These are phyloP conservation scores for Coprinopsis cinerea DNA, from an alignment of 768 basidiomycete species.

Conservation along the genomic window DNA sequence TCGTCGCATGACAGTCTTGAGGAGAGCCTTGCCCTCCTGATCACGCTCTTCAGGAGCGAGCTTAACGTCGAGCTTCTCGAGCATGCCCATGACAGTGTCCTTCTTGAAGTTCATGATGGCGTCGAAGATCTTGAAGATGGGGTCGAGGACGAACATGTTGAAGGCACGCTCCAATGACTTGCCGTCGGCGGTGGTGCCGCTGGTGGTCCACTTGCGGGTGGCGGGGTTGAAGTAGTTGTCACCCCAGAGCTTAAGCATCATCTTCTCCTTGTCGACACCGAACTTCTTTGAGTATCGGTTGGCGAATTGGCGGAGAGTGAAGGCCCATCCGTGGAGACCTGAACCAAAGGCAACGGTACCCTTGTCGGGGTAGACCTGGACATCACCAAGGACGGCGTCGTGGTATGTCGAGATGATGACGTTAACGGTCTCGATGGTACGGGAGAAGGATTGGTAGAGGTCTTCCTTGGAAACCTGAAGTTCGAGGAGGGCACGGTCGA, in stretches of 20 bases:
- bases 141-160: slow-evolving; percentile 97
- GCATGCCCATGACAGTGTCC: slow-evolving; percentile 73
- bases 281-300: slow-evolving; percentile 95
- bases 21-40: slow-evolving; percentile 89
- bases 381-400: slow-evolving; percentile 90
- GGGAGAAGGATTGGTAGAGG: slow-evolving; percentile 95
- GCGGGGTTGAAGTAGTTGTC: slow-evolving; percentile 99
- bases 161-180: slow-evolving; percentile 97
- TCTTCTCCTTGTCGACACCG: slow-evolving; percentile 97
- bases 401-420: slow-evolving; percentile 98
- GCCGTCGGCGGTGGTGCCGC: slow-evolving; percentile 66
- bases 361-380: slow-evolving; percentile 97
- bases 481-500: slow-evolving; percentile 98
- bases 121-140: slow-evolving; percentile 98
- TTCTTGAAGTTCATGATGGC: slow-evolving; percentile 99
- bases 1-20: slow-evolving; percentile 98
- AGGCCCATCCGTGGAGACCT: slow-evolving; percentile 99
- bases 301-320: slow-evolving; percentile 98
- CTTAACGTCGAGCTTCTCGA: slow-evolving; percentile 95
- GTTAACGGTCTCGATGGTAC: slow-evolving; percentile 97
- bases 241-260: slow-evolving; percentile 97
- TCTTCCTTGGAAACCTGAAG: slow-evolving; percentile 96
- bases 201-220: slow-evolving; percentile 94
- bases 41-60: slow-evolving; percentile 86
- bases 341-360: slow-evolving; percentile 99